Evolutionary conservation across 2,329 filamentous ascomycete species (phyloP).

Genomic region (Colletotrichum tabaci): DNA sequence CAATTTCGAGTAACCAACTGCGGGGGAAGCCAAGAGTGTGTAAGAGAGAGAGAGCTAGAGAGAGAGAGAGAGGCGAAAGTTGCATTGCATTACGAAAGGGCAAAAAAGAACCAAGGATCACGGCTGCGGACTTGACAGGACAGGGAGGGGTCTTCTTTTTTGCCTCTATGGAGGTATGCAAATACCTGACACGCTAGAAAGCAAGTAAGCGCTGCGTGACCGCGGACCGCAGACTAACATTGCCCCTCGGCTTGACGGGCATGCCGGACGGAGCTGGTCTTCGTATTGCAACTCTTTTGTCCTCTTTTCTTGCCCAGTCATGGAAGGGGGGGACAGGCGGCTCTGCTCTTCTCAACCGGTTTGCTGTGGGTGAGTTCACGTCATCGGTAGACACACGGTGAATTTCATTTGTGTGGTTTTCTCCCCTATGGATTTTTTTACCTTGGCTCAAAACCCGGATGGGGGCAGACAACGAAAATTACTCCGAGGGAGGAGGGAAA

Average conservation of each 20-base stretch:
- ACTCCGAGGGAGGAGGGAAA: too few relatives aligned
- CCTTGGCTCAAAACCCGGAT: too few relatives aligned
- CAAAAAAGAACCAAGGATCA: background rate
- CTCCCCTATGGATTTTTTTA: too few relatives aligned
- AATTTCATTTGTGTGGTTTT: too few relatives aligned
- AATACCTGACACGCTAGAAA: too few relatives aligned
- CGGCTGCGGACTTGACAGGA: background rate
- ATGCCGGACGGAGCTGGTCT: background rate
- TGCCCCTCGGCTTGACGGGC: background rate
- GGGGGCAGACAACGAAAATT: too few relatives aligned
- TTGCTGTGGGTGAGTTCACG: background rate
- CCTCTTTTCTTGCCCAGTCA: background rate
- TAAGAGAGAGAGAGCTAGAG: too few relatives aligned
- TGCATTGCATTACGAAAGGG: conserved; percentile 15
- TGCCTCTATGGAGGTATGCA: background rate
- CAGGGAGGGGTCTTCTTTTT: background rate
- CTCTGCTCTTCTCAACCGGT: background rate
- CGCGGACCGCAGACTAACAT: background rate
- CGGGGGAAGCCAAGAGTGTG: background rate
- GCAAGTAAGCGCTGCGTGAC: background rate
- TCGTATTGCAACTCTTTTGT: background rate
- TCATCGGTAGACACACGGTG: background rate
- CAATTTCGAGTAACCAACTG: conserved; percentile 26
- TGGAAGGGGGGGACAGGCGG: background rate
- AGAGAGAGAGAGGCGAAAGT: conserved; percentile 31